Evolutionary conservation across 148 eudicot genomes (phyloP), one percentile per base, ranked within the genome.

Genomic region (Camellia lanceoleosa): DNA sequence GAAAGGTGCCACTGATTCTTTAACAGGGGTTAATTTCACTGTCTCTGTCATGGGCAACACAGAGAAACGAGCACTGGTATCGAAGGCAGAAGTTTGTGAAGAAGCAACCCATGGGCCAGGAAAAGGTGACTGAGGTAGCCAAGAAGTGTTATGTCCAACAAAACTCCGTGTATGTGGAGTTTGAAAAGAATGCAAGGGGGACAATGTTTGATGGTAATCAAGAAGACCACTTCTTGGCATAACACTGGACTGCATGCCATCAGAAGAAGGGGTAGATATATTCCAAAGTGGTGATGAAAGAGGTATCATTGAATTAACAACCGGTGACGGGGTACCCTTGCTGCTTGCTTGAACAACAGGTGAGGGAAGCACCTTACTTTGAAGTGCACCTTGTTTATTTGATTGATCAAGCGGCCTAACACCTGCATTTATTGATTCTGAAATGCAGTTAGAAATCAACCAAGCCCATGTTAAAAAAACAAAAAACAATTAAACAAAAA

Each of bases 221-320:
- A 85, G 59, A 61, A 86, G 56, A 68, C 84, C 73, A 42, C 89
- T 86, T 86, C 92, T 91, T 47, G 75, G 83, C 82, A 84, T 71
- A 77, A 86, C 81, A 83, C 77, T 81, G 20, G 92, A 73, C 61
- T 87, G 87, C 69, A 88, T 83, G 69, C 80, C 82, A 86, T 88
- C 92, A 73, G 82, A 80, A n/a, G 64, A 61, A 61, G 97, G 94
- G 51, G 97, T 95, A 73, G 93, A 74, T 56, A 88, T 76, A 82
- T 81, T 93, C 99, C 97, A 95, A 80, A 93, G 90, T 8, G 99
- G 97, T 5, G 99, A 95, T n/a, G 97, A 90, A 72, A 88, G 83
- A 68, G 97, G 93, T 47, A 90, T 85, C 49, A 89, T 82, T 14
- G 91, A 90, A 80, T 84, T 88, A 63, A 82, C 82, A 64, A 81